A percentile compares a stretch with the other conserved stretches of the same genome.
phyloP scores from a whole-genome alignment of 768 basidiomycete genomes.

The Cystobasidiopsis lactophilus region DNA sequence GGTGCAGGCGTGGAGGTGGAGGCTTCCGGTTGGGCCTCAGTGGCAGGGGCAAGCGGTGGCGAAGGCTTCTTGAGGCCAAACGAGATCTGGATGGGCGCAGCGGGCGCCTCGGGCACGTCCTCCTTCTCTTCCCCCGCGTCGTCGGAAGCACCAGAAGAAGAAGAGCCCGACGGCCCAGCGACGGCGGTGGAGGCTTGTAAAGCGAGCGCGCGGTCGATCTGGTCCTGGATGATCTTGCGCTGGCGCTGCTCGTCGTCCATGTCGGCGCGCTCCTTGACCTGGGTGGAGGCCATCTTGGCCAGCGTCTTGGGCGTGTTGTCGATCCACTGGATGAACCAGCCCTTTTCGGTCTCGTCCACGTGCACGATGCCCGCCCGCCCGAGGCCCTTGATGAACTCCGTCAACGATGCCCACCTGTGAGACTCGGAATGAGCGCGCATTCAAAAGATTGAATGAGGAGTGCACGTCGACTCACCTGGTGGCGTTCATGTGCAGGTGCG shows the following conservation, averaged over 20 bases:
- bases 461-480: conserved; percentile 27
- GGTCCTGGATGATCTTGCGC: conserved; percentile 65
- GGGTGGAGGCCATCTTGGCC: conserved; percentile 65
- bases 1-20: conserved; percentile 15
- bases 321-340: conserved; percentile 93
- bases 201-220: conserved; percentile 59
- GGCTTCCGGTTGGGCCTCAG: conserved; percentile 21
- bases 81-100: conserved; percentile 7
- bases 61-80: conserved; percentile 11
- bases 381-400: conserved; percentile 80
- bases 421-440: not conserved
- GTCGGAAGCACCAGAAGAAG: not conserved
- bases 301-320: conserved; percentile 88
- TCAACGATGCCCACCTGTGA: conserved; percentile 74
- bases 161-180: not conserved
- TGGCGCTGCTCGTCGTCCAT: conserved; percentile 90
- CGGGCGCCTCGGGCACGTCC: conserved; percentile 2
- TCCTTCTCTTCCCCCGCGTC: not conserved
- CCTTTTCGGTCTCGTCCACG: conserved; percentile 97
- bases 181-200: conserved; percentile 6
- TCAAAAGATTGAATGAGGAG: not conserved
- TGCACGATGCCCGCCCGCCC: conserved; percentile 65
- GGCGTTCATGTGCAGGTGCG: conserved; percentile 92
- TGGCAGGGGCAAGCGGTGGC: conserved; percentile 8
- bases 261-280: conserved; percentile 79